Percentiles rank a stretch among this genome's conserved stretches.
Evolutionary conservation across 73 alveolate species (phyloP).

Genomic region (Paramecium caudatum): DNA sequence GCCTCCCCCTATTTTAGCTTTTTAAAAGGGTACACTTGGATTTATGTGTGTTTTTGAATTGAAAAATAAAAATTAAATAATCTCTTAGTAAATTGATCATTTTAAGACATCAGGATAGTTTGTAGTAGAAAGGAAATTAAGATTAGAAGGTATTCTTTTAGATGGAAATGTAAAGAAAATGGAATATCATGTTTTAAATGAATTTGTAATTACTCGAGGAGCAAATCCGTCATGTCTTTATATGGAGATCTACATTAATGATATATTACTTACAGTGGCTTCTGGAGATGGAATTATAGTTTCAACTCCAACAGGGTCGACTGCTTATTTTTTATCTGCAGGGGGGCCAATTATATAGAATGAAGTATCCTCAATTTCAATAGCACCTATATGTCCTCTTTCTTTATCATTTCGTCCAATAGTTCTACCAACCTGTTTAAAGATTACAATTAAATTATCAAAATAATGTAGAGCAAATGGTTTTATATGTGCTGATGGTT

Average conservation of each 20-base stretch:
- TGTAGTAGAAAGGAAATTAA: conserved; percentile 74
- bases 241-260: conserved; percentile 61
- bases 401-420: conserved; percentile 99
- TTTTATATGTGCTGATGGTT: conserved; percentile 86
- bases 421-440: conserved; percentile 91
- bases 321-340: conserved; percentile 99
- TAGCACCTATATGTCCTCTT: conserved; percentile 98
- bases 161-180: background rate
- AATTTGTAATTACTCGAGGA: conserved; percentile 77
- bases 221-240: conserved; percentile 67
- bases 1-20: conserved; percentile 72
- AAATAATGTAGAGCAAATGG: conserved; percentile 76
- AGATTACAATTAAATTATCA: conserved; percentile 84
- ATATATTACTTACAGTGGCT: conserved; percentile 63
- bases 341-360: conserved; percentile 99
- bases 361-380: conserved; percentile 82
- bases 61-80: background rate
- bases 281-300: conserved; percentile 89
- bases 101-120: conserved; percentile 17
- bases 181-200: conserved; percentile 69
- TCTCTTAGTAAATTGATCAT: background rate
- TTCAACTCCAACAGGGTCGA: conserved; percentile 99
- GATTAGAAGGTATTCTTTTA: conserved; percentile 37
- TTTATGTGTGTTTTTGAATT: conserved; percentile 74
- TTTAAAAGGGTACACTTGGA: conserved; percentile 73